A percentile compares a stretch with the other conserved stretches of the same genome.
These are phyloP conservation scores for Ramularia collo-cygni DNA, from an alignment of 2,329 filamentous ascomycete species.

Conservation along the genomic window DNA sequence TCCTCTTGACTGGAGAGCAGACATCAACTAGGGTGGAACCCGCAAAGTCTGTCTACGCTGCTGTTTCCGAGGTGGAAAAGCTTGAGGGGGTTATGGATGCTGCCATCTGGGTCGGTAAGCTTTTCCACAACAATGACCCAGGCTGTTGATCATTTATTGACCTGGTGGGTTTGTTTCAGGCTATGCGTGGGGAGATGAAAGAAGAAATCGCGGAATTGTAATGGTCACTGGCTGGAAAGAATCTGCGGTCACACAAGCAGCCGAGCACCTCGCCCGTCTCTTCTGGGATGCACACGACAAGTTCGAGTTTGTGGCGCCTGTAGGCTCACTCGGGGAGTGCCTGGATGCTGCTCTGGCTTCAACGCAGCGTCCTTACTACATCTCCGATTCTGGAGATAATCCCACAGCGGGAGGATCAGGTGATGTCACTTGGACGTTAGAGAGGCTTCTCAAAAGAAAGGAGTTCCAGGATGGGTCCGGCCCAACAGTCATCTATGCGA, in stretches of 20 bases:
- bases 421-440: constrained; percentile 17
- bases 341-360: constrained; percentile 9
- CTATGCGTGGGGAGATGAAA: constrained; percentile 20
- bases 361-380: constrained; percentile 13
- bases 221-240: constrained; percentile 17
- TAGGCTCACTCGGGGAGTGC: constrained; percentile 15
- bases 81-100: constrained; percentile 13
- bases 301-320: constrained; percentile 18
- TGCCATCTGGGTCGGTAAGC: constrained; percentile 17
- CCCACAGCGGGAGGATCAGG: constrained; percentile 18
- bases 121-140: no score
- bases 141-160: no score
- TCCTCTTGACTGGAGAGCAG: constrained; percentile 16
- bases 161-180: no score
- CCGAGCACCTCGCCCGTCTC: constrained; percentile 12
- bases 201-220: constrained; percentile 14
- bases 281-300: constrained; percentile 17
- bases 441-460: constrained; percentile 6
- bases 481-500: constrained; percentile 16
- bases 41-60: constrained; percentile 14
- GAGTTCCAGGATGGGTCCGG: constrained; percentile 5
- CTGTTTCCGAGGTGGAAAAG: constrained; percentile 11
- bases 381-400: constrained; percentile 21
- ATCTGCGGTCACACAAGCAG: constrained; percentile 7
- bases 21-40: constrained; percentile 17